Percentiles rank a stretch among this genome's conserved stretches.
Conservation (phyloP, 495 filamentous ascomycete species). For the Xylaria grammica region DNA sequence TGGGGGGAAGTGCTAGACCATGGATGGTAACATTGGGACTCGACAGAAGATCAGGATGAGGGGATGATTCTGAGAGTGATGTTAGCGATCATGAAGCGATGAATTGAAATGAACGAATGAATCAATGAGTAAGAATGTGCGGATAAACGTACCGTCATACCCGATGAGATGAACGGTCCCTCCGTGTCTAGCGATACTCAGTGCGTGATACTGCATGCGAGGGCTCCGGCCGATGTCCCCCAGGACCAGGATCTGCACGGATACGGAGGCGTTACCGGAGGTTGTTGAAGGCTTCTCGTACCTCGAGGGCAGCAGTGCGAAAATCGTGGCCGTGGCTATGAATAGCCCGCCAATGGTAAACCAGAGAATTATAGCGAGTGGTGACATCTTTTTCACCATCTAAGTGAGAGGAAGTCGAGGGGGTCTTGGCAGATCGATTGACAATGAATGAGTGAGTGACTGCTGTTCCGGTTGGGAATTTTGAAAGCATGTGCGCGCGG, state of each 20-base stretch:
- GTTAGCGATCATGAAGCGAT: slow-evolving; percentile 14
- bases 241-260: slow-evolving; percentile 89
- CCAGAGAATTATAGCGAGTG: slow-evolving; percentile 31
- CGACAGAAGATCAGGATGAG: slow-evolving; percentile 75
- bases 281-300: slow-evolving; percentile 35
- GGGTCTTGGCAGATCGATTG: neutral
- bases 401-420: neutral
- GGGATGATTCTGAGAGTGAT: slow-evolving; percentile 42
- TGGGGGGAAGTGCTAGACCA: slow-evolving; percentile 66
- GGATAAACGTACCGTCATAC: slow-evolving; percentile 70
- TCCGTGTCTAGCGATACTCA: slow-evolving; percentile 87
- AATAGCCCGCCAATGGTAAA: slow-evolving; percentile 30
- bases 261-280: slow-evolving; percentile 37
- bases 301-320: slow-evolving; percentile 31
- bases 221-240: slow-evolving; percentile 96
- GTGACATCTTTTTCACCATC: slow-evolving; percentile 24
- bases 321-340: slow-evolving; percentile 22
- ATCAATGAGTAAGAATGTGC: no score
- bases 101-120: no score
- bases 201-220: slow-evolving; percentile 97
- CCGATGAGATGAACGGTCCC: slow-evolving; percentile 84
- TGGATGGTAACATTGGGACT: slow-evolving; percentile 70
- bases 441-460: neutral
- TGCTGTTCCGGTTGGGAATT: neutral
- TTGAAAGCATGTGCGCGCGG: neutral